phyloP scores from a whole-genome alignment of 495 filamentous ascomycete species.

The Bathelium albidoporum region DNA sequence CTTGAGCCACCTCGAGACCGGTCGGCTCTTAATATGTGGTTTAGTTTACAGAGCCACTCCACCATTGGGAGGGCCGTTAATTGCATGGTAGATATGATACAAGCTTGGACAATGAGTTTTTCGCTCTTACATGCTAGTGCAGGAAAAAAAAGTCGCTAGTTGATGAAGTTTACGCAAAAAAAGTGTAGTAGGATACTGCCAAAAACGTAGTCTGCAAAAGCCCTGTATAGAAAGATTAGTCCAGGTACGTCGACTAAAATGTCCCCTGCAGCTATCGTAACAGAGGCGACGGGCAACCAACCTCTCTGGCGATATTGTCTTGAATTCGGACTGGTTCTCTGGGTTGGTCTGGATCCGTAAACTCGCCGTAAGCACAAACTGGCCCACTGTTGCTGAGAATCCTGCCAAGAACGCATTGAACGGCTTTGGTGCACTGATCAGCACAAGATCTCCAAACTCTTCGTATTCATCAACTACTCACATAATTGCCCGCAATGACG shows the following conservation, averaged over 20 bases:
- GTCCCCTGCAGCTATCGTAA: neutral
- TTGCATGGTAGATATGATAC: constrained; percentile 4
- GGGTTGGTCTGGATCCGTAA: constrained; percentile 86
- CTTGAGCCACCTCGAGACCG: neutral
- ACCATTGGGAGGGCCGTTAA: too few relatives aligned
- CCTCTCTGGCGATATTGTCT: constrained; percentile 59
- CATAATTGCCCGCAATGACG: constrained; percentile 85
- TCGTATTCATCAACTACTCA: constrained; percentile 36
- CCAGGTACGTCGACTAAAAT: neutral
- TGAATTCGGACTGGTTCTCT: constrained; percentile 62
- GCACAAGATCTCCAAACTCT: constrained; percentile 1
- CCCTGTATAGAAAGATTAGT: constrained; percentile 40
- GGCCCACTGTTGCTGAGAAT: constrained; percentile 89
- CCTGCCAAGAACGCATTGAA: constrained; percentile 98
- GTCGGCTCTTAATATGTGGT: too few relatives aligned
- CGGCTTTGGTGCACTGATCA: constrained; percentile 45
- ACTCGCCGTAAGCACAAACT: constrained; percentile 87
- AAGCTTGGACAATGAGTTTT: neutral
- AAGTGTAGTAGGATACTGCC: constrained; percentile 93
- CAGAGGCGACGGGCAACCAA: constrained; percentile 25
- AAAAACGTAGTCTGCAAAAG: constrained; percentile 94
- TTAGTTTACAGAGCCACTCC: too few relatives aligned
- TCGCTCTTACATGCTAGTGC: neutral
- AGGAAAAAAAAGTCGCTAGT: constrained; percentile 40
- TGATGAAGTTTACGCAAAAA: constrained; percentile 99